These are phyloP conservation scores for Apiospora phragmitis DNA, from an alignment of 2,329 filamentous ascomycete species.

Conservation along the genomic window DNA sequence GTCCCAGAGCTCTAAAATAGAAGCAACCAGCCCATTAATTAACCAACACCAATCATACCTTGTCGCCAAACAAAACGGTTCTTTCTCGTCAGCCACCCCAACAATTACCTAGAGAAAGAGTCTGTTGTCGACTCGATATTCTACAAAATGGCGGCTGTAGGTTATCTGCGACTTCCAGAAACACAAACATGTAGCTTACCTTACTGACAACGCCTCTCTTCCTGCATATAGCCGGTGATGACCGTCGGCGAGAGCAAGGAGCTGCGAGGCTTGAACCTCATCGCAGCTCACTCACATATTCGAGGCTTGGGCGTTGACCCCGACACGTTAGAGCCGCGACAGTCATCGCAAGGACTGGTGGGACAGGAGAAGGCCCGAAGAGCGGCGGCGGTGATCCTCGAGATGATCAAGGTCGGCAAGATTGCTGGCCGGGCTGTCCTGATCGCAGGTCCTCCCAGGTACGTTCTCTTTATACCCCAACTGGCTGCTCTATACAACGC, in stretches of 20 bases:
- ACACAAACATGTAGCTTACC: background rate
- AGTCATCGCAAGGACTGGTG: slow-evolving; percentile 87
- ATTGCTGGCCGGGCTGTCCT: slow-evolving; percentile 94
- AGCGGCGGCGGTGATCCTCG: slow-evolving; percentile 90
- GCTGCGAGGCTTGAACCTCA: slow-evolving; percentile 93
- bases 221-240: slow-evolving; percentile 54
- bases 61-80: background rate
- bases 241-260: slow-evolving; percentile 96
- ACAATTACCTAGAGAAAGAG: background rate
- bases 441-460: slow-evolving; percentile 90
- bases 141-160: slow-evolving; percentile 53
- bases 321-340: slow-evolving; percentile 84
- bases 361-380: slow-evolving; percentile 96
- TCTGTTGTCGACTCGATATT: background rate
- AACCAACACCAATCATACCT: background rate
- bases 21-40: background rate
- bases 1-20: slow-evolving; percentile 49
- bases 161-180: slow-evolving; percentile 26
- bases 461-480: slow-evolving; percentile 23
- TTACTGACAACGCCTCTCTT: background rate
- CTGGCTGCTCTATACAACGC: background rate
- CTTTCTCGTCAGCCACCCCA: background rate
- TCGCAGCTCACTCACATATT: slow-evolving; percentile 97
- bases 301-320: slow-evolving; percentile 91
- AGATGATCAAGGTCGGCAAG: slow-evolving; percentile 99